Conservation (phyloP, 441 rosid genomes). For the Pelargonium citronellum region DNA sequence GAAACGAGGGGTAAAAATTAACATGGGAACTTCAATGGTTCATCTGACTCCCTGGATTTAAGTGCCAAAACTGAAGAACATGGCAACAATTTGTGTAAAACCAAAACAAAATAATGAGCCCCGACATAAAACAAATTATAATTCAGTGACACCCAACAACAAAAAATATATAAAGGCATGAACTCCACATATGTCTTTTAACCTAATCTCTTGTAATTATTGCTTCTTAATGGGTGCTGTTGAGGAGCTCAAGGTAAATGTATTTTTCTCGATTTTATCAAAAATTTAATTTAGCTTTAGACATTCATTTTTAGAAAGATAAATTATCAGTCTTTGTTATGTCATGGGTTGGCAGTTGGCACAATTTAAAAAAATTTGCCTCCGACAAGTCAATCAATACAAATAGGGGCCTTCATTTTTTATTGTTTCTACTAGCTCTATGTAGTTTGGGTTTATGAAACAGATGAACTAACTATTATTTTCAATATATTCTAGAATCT, state of each 20-base stretch:
- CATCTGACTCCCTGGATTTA: background rate
- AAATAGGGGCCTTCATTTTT: background rate
- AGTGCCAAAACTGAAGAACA: background rate
- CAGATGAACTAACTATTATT: background rate
- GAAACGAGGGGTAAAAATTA: background rate
- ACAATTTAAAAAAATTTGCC: background rate
- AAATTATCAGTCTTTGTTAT: background rate
- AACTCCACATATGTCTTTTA: background rate
- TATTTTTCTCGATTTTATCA: background rate
- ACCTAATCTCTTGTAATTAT: background rate
- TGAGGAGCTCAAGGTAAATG: conserved; percentile 1
- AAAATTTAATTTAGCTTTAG: background rate
- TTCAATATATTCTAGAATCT: background rate
- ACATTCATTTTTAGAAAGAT: background rate
- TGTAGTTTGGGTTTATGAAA: background rate
- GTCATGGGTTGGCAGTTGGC: background rate
- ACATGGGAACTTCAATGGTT: background rate
- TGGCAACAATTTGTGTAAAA: too few relatives aligned
- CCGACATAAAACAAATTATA: background rate
- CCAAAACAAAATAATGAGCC: too few relatives aligned
- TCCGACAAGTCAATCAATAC: background rate
- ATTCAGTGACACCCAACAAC: background rate
- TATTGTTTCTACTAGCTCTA: background rate
- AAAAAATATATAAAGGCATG: background rate
- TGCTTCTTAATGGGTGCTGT: background rate